Evolutionary conservation across 768 basidiomycete genomes (phyloP).

Genomic region (Strobilomyces confusus): DNA sequence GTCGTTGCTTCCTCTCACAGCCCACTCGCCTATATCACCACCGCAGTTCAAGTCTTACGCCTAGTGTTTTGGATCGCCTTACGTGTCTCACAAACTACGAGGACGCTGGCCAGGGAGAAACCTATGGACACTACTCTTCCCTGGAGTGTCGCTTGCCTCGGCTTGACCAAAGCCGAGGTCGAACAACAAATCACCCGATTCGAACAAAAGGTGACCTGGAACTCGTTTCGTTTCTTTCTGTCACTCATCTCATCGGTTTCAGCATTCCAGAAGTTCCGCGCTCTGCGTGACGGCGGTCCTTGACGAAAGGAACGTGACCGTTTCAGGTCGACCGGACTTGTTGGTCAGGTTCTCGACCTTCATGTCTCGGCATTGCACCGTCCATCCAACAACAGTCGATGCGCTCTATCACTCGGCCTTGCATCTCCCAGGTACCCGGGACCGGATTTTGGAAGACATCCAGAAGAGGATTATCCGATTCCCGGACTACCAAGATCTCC

Average conservation of each 20-base stretch:
- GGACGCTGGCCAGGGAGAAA: conserved; percentile 13
- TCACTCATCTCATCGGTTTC: neutral
- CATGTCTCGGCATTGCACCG: conserved; percentile 33
- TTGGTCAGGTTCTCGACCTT: conserved; percentile 40
- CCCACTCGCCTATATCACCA: conserved; percentile 39
- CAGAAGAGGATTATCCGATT: conserved; percentile 44
- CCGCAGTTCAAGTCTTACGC: conserved; percentile 45
- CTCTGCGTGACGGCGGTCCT: conserved; percentile 51
- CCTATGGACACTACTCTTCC: conserved; percentile 28
- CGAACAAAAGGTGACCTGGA: conserved; percentile 17
- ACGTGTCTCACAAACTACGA: conserved; percentile 36
- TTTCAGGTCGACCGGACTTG: conserved; percentile 55
- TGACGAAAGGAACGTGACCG: conserved; percentile 44
- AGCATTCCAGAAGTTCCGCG: conserved; percentile 16
- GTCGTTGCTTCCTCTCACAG: conserved; percentile 44
- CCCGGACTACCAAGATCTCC: conserved; percentile 45
- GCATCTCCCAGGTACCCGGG: conserved; percentile 28
- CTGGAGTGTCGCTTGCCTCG: conserved; percentile 45
- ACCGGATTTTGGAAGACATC: conserved; percentile 44
- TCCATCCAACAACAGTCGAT: conserved; percentile 44
- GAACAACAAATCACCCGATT: conserved; percentile 26
- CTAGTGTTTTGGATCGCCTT: conserved; percentile 52
- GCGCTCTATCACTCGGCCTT: conserved; percentile 50
- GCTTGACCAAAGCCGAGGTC: conserved; percentile 23
- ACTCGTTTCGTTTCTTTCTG: neutral